Evolutionary conservation across 139 green algal genomes (phyloP).

Genomic region (Bryopsis sp.): DNA sequence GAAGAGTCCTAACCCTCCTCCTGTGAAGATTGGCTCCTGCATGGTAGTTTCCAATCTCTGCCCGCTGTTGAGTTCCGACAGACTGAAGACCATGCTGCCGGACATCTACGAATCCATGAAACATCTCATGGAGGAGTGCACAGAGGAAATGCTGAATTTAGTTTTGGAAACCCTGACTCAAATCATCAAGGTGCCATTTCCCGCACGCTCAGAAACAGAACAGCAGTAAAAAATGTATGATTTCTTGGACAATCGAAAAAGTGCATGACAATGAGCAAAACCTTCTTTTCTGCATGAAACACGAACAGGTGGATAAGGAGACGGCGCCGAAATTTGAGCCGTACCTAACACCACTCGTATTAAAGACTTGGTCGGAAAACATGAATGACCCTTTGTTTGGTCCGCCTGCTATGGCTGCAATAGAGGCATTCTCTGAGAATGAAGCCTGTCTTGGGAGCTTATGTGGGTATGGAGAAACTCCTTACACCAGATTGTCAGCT

Average conservation of each 20-base stretch:
- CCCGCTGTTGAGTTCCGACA: background rate
- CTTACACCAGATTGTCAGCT: too few relatives aligned
- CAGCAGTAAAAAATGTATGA: slow-evolving; percentile 18
- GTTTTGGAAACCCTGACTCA: slow-evolving; percentile 57
- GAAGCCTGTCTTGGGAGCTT: too few relatives aligned
- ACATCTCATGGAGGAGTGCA: slow-evolving; percentile 26
- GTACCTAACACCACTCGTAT: slow-evolving; percentile 27
- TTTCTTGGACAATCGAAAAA: slow-evolving; percentile 18
- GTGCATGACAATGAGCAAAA: slow-evolving; percentile 17
- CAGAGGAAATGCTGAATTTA: slow-evolving; percentile 60
- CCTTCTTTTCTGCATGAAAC: background rate
- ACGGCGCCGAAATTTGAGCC: slow-evolving; percentile 29
- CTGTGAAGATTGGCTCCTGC: slow-evolving; percentile 44
- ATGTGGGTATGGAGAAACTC: too few relatives aligned
- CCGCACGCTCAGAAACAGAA: too few relatives aligned
- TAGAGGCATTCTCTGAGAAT: slow-evolving; percentile 39
- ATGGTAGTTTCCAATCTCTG: slow-evolving; percentile 27
- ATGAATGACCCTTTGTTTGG: slow-evolving; percentile 56
- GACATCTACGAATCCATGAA: slow-evolving; percentile 39
- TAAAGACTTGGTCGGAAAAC: slow-evolving; percentile 48
- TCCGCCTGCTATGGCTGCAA: slow-evolving; percentile 39
- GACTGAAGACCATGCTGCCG: slow-evolving; percentile 22
- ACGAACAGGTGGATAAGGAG: slow-evolving; percentile 14
- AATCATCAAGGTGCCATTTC: slow-evolving; percentile 32
- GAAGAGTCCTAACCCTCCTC: background rate